Evolutionary conservation across 306 rosid genomes (phyloP).

Genomic region (Quercus aquifolioides): DNA sequence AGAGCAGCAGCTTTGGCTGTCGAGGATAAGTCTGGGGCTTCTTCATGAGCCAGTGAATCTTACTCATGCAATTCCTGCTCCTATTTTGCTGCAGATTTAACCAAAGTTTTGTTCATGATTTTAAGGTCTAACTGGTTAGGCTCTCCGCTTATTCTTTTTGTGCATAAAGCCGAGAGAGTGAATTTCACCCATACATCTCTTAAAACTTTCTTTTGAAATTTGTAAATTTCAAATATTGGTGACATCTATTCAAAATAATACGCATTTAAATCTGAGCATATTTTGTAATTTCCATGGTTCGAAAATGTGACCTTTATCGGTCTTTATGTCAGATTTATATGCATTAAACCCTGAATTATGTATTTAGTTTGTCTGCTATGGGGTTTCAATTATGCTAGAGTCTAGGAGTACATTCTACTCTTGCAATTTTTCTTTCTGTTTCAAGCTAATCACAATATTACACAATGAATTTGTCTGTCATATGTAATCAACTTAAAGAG

Average conservation of each 20-base stretch:
- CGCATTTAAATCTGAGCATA: conserved; percentile 6
- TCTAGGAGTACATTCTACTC: neutral
- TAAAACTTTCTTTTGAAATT: neutral
- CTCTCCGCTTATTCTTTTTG: conserved; percentile 72
- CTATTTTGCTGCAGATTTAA: conserved; percentile 44
- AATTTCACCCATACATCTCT: conserved; percentile 14
- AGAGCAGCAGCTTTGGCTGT: conserved; percentile 77
- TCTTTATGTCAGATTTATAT: neutral
- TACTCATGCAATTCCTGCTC: conserved; percentile 25
- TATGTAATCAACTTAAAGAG: too few species aligned
- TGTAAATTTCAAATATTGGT: conserved; percentile 12
- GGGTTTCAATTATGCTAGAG: neutral
- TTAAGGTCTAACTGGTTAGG: conserved; percentile 30
- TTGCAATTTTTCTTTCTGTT: neutral
- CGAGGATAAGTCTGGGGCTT: conserved; percentile 38
- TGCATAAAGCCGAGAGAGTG: conserved; percentile 72
- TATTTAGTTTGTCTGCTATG: neutral
- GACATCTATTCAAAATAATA: conserved; percentile 30
- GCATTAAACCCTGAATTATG: neutral
- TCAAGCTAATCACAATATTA: too few species aligned
- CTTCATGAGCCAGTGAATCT: conserved; percentile 19
- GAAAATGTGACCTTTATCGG: neutral
- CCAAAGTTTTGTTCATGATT: conserved; percentile 42
- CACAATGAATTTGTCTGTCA: too few species aligned
- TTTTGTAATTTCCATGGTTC: conserved; percentile 5